Evolutionary conservation across 306 rosid genomes (phyloP), one percentile per base, ranked within the genome.

Genomic region (Medicago truncatula): DNA sequence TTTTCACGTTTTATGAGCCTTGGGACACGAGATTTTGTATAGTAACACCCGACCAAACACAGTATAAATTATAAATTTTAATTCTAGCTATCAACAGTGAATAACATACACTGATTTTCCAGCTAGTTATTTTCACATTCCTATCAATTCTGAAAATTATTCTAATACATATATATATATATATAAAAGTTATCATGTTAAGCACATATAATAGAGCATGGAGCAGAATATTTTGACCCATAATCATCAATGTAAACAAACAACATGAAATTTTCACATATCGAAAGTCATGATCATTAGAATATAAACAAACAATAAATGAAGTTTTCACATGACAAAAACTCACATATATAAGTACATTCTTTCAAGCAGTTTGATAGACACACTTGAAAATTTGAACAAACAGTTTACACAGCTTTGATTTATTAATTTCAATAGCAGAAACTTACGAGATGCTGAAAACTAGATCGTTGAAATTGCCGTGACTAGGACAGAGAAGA

Each of bases 381-480:
- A 5, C 62, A 43, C 47, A 3, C 4, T 43, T 43, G 47, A 43
- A 43, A 44, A 11, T 44, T 44, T 44, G 50, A 44, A 44, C 3
- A 44, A 44, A 44, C 50, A 44, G 50, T 12, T 11, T 11, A 44
- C 4, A 44, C 13, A 44, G 50, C 49, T 43, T 43, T 4, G 49
- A 44, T 44, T 14, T 31, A 31, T 31, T 31, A 2, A 44, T 44
- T 44, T 44, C 50, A 44, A 44, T 15, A 14, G 50, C 13, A 44
- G 62, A 56, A 57, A 21, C 63, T 57, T 57, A 57, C 63, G 21
- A 54, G 61, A 54, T 54, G 14, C 6, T 54, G 31, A 54, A 15
- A 54, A 54, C 7, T 3, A 20, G 14, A 56, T 9, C 4, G 13
- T 56, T 20, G 31, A 56, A 56, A 56, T 9, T 21, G 15, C 3